These are phyloP conservation scores for Psilocybe cyanescens DNA, from an alignment of 768 basidiomycete genomes.

Conservation along the genomic window DNA sequence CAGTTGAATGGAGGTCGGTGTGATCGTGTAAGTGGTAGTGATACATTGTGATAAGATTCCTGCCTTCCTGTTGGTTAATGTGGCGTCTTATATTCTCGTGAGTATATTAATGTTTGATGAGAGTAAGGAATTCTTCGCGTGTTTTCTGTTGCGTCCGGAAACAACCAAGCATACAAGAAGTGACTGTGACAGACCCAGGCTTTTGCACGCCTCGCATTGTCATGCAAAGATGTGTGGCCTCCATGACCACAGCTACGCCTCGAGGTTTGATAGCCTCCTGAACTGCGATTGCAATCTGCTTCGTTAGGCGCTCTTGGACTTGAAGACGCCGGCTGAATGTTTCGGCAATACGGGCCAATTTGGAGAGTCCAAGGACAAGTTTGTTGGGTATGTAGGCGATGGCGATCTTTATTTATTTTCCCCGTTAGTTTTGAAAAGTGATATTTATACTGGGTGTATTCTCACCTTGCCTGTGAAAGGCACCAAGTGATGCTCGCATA, in stretches of 20 bases:
- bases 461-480: constrained; percentile 96
- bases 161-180: constrained; percentile 97
- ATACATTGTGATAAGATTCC: constrained; percentile 1
- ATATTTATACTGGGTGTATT: constrained; percentile 14
- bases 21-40: neutral
- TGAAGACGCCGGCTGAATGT: constrained; percentile 95
- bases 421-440: constrained; percentile 20
- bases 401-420: constrained; percentile 65
- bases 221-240: constrained; percentile 98
- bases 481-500: constrained; percentile 98
- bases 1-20: constrained; percentile 3
- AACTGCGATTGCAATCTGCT: constrained; percentile 97
- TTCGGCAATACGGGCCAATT: constrained; percentile 96
- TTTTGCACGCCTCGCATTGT: constrained; percentile 99
- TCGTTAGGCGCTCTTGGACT: constrained; percentile 96
- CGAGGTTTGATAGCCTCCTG: constrained; percentile 97
- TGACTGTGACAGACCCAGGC: constrained; percentile 93
- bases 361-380: constrained; percentile 92
- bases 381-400: constrained; percentile 98
- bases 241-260: constrained; percentile 99
- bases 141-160: constrained; percentile 99
- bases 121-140: constrained; percentile 91
- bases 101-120: constrained; percentile 57
- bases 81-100: neutral
- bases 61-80: neutral